Conservation (phyloP, 192 early-diverging fungal species). For the Coemansia sp. region DNA sequence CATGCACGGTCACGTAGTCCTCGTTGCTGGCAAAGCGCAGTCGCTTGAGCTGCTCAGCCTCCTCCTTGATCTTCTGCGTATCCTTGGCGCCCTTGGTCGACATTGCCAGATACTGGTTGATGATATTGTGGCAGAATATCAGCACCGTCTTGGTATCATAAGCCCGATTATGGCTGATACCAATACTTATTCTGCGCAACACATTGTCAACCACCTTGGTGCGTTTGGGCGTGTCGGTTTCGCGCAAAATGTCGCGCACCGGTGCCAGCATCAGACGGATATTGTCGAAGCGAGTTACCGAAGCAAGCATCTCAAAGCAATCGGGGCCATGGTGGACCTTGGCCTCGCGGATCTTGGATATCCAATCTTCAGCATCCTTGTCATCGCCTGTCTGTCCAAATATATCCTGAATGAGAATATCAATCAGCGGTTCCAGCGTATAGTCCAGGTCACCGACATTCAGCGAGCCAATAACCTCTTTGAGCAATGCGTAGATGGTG, state of each 20-base stretch:
- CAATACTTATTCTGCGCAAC: conserved; percentile 69
- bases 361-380: conserved; percentile 86
- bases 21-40: conserved; percentile 19
- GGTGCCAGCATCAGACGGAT: conserved; percentile 75
- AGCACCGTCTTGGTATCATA: conserved; percentile 68
- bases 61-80: conserved; percentile 55
- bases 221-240: conserved; percentile 76
- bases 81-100: conserved; percentile 58
- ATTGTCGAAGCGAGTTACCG: conserved; percentile 64
- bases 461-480: conserved; percentile 58
- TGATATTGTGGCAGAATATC: conserved; percentile 79
- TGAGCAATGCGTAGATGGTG: conserved; percentile 83
- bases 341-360: conserved; percentile 87
- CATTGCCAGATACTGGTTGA: conserved; percentile 81
- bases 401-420: conserved; percentile 82
- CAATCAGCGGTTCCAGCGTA: conserved; percentile 67
- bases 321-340: conserved; percentile 81
- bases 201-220: conserved; percentile 77
- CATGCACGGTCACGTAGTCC: conserved; percentile 65
- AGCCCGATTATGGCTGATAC: conserved; percentile 72
- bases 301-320: conserved; percentile 80
- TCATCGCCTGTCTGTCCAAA: conserved; percentile 90
- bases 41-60: conserved; percentile 59
- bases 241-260: conserved; percentile 80
- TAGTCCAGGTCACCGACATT: conserved; percentile 75